These are phyloP conservation scores for Thelonectria blattea DNA, from an alignment of 2,329 filamentous ascomycete genomes.

Conservation along the genomic window DNA sequence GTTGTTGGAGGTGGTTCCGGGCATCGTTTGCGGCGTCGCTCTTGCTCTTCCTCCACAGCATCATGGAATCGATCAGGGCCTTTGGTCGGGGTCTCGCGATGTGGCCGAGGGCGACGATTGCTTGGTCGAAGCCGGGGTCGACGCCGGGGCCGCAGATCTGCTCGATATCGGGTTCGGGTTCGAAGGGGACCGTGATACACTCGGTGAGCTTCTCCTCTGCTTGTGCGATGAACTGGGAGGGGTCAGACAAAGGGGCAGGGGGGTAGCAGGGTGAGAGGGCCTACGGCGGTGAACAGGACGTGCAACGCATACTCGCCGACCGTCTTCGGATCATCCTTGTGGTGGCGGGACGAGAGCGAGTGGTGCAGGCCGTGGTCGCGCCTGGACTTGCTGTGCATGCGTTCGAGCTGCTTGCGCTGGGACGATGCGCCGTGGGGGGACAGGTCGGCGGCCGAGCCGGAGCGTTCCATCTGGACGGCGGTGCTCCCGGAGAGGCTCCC, in stretches of 20 bases:
- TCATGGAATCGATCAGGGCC: conserved; percentile 93
- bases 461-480: conserved; percentile 49
- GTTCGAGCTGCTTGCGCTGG: conserved; percentile 59
- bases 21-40: conserved; percentile 84
- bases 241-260: conserved; percentile 23
- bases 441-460: conserved; percentile 54
- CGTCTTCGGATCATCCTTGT: conserved; percentile 81
- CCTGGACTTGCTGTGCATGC: conserved; percentile 70
- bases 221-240: conserved; percentile 79
- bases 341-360: conserved; percentile 75
- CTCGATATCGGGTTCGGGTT: conserved; percentile 85
- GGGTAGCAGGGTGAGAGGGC: conserved; percentile 38
- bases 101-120: conserved; percentile 90
- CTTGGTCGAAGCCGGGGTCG: conserved; percentile 89
- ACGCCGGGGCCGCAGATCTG: conserved; percentile 88
- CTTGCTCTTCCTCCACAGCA: conserved; percentile 97
- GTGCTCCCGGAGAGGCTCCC: conserved; percentile 51
- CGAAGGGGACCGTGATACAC: conserved; percentile 79
- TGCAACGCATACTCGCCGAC: conserved; percentile 98
- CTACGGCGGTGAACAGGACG: conserved; percentile 89
- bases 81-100: conserved; percentile 95
- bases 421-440: conserved; percentile 50
- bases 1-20: conserved; percentile 62
- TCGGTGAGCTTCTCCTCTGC: conserved; percentile 96
- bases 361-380: conserved; percentile 77